These are phyloP conservation scores for Trichosporon sp. DNA, from an alignment of 1,284 basidiomycete genomes.

Conservation along the genomic window DNA sequence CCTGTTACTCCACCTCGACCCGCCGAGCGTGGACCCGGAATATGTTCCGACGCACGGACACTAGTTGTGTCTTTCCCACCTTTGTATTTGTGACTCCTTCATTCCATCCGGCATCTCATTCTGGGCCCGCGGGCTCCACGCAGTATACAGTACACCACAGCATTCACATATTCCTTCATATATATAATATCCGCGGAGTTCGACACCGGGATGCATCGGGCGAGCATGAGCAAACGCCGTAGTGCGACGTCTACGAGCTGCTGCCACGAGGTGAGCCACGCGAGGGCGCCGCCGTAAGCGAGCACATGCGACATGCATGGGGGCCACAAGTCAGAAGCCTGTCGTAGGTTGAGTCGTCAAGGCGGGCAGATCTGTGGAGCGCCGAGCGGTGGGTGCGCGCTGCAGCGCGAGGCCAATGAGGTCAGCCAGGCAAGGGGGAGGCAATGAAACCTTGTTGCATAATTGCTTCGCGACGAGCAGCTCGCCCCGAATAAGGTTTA, in stretches of 20 bases:
- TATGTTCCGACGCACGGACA: slow-evolving; percentile 51
- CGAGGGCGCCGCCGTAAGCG: no score
- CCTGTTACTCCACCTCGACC: slow-evolving; percentile 70
- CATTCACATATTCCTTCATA: background rate
- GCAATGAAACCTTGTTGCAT: background rate
- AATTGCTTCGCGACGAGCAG: background rate
- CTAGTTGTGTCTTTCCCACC: background rate
- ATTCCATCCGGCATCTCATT: background rate
- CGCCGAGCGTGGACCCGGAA: slow-evolving; percentile 64
- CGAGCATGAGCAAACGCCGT: background rate
- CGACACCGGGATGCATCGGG: background rate
- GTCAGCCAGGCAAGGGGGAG: background rate
- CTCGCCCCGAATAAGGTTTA: background rate
- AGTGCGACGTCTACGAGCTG: no score
- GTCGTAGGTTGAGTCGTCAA: background rate
- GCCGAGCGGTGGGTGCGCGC: no score
- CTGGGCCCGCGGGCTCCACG: background rate
- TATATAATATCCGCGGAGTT: background rate
- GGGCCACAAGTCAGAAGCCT: background rate
- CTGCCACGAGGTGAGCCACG: no score
- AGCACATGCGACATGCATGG: background rate
- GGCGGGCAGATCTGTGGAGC: background rate
- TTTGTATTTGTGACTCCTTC: background rate
- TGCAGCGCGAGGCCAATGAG: background rate
- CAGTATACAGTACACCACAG: background rate